These are phyloP conservation scores for Penicillium sp. DNA, from an alignment of 2,329 filamentous ascomycete genomes.

Conservation along the genomic window DNA sequence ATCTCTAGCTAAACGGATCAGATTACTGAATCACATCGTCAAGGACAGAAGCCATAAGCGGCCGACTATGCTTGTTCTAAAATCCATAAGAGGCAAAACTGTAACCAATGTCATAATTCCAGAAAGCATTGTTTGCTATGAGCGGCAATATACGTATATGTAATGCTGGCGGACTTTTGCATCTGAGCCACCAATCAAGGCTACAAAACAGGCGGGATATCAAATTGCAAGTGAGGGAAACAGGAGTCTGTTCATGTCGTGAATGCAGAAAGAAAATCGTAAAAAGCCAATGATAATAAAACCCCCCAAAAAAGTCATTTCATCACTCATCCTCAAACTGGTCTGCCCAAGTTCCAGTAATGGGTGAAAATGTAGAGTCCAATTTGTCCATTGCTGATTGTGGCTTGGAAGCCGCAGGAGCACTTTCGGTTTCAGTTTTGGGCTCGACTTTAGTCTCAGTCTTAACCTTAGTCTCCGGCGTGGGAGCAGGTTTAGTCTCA, in stretches of 20 bases:
- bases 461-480: slow-evolving; percentile 1
- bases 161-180: not conserved
- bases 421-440: not conserved
- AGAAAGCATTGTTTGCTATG: not conserved
- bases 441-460: not conserved
- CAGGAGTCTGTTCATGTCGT: slow-evolving; percentile 17
- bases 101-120: not conserved
- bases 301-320: not conserved
- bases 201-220: slow-evolving; percentile 14
- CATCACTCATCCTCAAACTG: slow-evolving; percentile 29
- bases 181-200: not conserved
- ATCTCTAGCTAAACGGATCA: not conserved
- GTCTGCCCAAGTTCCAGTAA: slow-evolving; percentile 37
- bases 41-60: not conserved
- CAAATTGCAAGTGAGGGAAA: slow-evolving; percentile 12
- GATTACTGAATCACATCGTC: not conserved
- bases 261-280: slow-evolving; percentile 15
- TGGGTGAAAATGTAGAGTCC: slow-evolving; percentile 30
- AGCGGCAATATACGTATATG: not conserved
- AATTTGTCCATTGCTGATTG: slow-evolving; percentile 24
- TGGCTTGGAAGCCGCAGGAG: slow-evolving; percentile 2
- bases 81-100: not conserved
- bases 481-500: slow-evolving; percentile 1
- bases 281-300: not conserved
- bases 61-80: not conserved